phyloP scores from a whole-genome alignment of 768 basidiomycete species.

The Leccinum barrowsii region DNA sequence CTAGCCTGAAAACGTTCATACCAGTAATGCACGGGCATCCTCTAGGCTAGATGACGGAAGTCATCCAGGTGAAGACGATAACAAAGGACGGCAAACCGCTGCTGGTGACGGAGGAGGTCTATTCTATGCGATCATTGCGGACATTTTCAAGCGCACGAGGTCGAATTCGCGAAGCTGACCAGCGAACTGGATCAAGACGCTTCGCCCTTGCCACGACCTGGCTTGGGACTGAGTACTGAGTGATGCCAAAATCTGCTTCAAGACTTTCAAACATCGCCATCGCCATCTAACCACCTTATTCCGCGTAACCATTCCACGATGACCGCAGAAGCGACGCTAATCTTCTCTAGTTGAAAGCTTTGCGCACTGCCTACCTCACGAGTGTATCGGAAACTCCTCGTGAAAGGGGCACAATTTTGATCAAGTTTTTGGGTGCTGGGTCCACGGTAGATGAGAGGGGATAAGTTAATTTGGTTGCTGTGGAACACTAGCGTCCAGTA shows the following conservation, averaged over 20 bases:
- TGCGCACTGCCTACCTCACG: neutral
- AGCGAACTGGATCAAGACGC: constrained; percentile 18
- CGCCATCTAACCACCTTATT: constrained; percentile 4
- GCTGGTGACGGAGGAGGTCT: constrained; percentile 22
- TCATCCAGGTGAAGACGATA: constrained; percentile 30
- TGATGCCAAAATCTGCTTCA: constrained; percentile 6
- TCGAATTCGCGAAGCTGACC: constrained; percentile 29
- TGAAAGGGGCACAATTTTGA: constrained; percentile 6
- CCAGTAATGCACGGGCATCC: too few species aligned
- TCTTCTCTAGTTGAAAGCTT: constrained; percentile 1
- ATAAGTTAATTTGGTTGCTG: too few species aligned
- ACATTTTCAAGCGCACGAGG: constrained; percentile 29
- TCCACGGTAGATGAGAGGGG: neutral
- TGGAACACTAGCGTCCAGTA: too few species aligned
- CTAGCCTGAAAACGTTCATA: too few species aligned
- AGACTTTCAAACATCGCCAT: constrained; percentile 1
- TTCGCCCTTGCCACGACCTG: neutral
- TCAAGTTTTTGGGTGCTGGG: neutral
- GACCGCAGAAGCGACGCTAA: constrained; percentile 1
- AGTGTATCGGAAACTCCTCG: neutral
- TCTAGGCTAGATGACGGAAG: constrained; percentile 15
- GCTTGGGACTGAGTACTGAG: neutral
- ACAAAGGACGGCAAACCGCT: constrained; percentile 18
- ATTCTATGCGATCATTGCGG: constrained; percentile 28
- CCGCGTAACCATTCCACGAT: neutral